Conservation (phyloP, 345 rosid genomes). For the Trapa incisa region DNA sequence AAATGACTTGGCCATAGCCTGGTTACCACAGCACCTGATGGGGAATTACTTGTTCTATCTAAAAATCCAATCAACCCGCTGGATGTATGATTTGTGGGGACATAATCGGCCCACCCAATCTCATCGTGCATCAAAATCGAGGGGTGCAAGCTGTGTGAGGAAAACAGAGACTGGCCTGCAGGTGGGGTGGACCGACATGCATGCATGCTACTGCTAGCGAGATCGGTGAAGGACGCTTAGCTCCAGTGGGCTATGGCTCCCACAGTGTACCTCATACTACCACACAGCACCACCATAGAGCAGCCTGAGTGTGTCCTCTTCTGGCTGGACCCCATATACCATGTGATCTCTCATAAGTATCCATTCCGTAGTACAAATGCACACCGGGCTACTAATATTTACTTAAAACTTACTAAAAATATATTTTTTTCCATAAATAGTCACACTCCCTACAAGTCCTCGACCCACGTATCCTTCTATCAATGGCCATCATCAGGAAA, state of each 20-base stretch:
- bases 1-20: background rate
- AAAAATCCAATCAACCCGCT: too few species aligned
- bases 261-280: background rate
- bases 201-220: too few species aligned
- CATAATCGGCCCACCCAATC: background rate
- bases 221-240: too few species aligned
- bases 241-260: background rate
- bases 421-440: too few species aligned
- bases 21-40: too few species aligned
- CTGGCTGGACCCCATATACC: background rate
- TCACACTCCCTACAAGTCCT: too few species aligned
- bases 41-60: background rate
- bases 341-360: background rate
- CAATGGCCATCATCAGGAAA: constrained; percentile 54
- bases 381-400: too few species aligned
- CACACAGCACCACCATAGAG: background rate
- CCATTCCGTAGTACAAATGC: background rate
- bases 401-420: too few species aligned
- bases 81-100: background rate
- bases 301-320: background rate
- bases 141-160: background rate
- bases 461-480: background rate
- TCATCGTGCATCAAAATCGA: background rate
- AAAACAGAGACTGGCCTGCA: background rate
- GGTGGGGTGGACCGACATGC: too few species aligned